A percentile compares a stretch with the other conserved stretches of the same genome.
Conservation (phyloP, 805 yeast species). For the Metschnikowia colocasiae region DNA sequence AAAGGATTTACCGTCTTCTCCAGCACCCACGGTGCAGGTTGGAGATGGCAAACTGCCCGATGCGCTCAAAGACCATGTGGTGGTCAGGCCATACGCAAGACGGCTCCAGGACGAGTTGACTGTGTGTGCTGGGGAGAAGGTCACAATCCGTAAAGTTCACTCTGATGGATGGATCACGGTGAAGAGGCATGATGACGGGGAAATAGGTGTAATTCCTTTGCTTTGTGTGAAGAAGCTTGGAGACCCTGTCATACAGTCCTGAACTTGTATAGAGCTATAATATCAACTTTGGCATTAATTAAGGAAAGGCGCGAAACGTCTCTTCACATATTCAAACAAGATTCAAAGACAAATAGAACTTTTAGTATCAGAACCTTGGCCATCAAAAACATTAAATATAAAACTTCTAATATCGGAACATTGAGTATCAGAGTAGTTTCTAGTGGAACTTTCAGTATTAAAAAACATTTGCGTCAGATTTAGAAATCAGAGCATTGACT, state of each 20-base stretch:
- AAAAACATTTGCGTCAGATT: no score
- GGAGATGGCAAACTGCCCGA: background rate
- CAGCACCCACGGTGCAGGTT: slow-evolving; percentile 9
- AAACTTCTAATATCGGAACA: no score
- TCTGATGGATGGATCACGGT: slow-evolving; percentile 42
- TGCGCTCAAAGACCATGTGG: slow-evolving; percentile 14
- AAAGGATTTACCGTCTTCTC: slow-evolving; percentile 21
- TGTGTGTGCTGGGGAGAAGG: slow-evolving; percentile 30
- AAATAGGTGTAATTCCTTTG: slow-evolving; percentile 34
- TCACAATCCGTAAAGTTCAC: slow-evolving; percentile 22
- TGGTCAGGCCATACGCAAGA: slow-evolving; percentile 26
- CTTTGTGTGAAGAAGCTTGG: background rate
- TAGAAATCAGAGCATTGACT: no score
- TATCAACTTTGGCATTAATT: no score
- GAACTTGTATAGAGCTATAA: background rate
- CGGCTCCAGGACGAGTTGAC: slow-evolving; percentile 34
- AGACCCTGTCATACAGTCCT: background rate
- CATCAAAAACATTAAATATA: no score
- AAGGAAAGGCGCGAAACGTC: no score
- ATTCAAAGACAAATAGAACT: no score
- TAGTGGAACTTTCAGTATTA: no score
- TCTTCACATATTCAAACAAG: no score
- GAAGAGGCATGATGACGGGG: slow-evolving; percentile 14
- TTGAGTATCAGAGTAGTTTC: no score
- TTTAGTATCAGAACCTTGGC: no score